Evolutionary conservation across 108 stramenopile genomes (phyloP), one percentile per base, ranked within the genome.

Genomic region (Cyclostephanos tholiformis): DNA sequence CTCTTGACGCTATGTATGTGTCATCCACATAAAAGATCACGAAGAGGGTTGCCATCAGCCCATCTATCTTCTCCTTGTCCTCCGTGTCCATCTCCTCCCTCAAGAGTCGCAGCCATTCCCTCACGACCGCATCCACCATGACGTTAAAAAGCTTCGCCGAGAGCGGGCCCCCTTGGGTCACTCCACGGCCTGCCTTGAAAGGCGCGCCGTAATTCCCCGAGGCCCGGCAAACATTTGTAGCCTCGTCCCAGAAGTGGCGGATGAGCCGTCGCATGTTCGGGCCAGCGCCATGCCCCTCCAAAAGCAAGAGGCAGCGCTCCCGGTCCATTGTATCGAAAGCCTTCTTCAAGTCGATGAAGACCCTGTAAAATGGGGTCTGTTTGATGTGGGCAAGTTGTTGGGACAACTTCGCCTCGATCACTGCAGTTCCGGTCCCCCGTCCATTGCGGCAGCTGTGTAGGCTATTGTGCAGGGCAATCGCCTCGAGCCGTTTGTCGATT

Each of bases 61-160:
- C 11, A 10, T 41, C 41, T 41, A 41, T 9, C 41, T 41, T 7
- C 9, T 41, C 41, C 41, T 41, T 7, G 11, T 41, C 41, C 41
- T 12, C 41, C 9, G 41, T 9, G 8, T 1, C 41, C 41, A 41
- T 41, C 12, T 41, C 41, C 41, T 41, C 41, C 41, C 61, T 9
- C 27, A 56, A 56, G 46, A 23, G 53, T 32, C 10, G 36, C 26
- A 69, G 32, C 75, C 66, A 76, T 19, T 58, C 23, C n/a, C 30
- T 46, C 25, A 63, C 23, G 16, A 74, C 32, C 20, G 65, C 72
- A 64, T 77, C 76, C 32, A 72, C 76, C 69, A 77, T 0, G 56
- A 77, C 65, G 63, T 77, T 72, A 50, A 77, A 77, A 26, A 77
- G 30, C 58, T 30, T 65, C 17, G 76, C 70, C 16, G 57, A 71